Base-by-base conservation (phyloP, 2,329 filamentous ascomycete species). In the Scortechinia acanthostroma region DNA sequence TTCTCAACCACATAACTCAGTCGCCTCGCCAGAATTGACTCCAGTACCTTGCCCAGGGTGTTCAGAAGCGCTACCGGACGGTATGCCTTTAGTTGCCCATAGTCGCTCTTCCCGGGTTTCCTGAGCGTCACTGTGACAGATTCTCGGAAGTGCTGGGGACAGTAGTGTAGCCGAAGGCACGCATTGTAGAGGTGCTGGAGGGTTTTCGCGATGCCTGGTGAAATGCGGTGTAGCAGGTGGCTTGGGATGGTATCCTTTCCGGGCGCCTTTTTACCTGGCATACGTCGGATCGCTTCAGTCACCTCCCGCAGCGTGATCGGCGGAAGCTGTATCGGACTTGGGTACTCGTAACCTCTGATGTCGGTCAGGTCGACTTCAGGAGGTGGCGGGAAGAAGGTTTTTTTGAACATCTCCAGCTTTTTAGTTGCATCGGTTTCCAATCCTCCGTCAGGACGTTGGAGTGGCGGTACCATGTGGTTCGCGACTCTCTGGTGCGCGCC, bases 21-120 rank as follows among this genome's bases (percentile, higher is more conserved):
- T 22, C 55, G 40, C 23, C 22, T 45, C 19, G 54, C 52, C n/a
- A 58, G 42, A 4, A 60, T 46, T 23, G 48, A 42, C 14, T 61
- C 58, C 17, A 62, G 49, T 3, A 51, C 46, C 40, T 61, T 61
- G 17, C 57, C 52, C 4, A 55, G 46, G 3, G 54, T 61, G 45
- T 56, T 54, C 2, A 59, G 46, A 2, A 58, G 45, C 16, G 53
- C 52, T 21, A 55, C 57, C 2, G 53, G 57, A 10, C 51, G 40
- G 46, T 60, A 60, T 25, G 47, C 37, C 42, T 57, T 61, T 0
- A 51, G 48, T 46, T 42, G 4, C 45, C 52, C 10, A 47, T 60
- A 61, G 43, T 57, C 46, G n/a, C 47, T 43, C 47, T 60, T 58
- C 22, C 50, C 48, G 15, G 47, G 52, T 43, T 60, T 59, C 16